Conservation (phyloP, 352 stramenopile species). For the Peronospora farinosa region DNA sequence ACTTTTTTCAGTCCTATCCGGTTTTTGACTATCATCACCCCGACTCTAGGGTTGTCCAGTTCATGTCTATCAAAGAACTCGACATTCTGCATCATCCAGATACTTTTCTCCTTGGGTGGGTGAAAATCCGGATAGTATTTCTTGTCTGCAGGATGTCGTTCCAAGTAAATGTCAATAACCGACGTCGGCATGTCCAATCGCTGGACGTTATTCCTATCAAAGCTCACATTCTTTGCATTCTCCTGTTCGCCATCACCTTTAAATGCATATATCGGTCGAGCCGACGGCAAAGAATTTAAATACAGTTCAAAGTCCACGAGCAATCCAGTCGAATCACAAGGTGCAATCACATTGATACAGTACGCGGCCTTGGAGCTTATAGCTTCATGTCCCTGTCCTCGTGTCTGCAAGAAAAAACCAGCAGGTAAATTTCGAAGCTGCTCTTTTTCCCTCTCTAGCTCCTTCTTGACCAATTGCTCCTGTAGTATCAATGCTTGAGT, state of each 20-base stretch:
- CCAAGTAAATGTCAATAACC: conserved; percentile 75
- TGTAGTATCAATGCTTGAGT: conserved; percentile 6
- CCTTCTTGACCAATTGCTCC: conserved; percentile 4
- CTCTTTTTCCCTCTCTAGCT: conserved; percentile 22
- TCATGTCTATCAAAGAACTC: conserved; percentile 82
- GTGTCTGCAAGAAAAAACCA: conserved; percentile 66
- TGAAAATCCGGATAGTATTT: conserved; percentile 64
- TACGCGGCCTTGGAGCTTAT: conserved; percentile 53
- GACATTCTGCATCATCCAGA: conserved; percentile 85
- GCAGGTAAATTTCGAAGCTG: conserved; percentile 30
- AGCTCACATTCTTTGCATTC: conserved; percentile 9
- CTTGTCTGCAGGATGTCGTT: conserved; percentile 60
- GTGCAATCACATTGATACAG: conserved; percentile 73
- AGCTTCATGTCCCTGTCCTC: conserved; percentile 64
- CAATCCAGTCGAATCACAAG: conserved; percentile 50
- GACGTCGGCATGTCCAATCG: conserved; percentile 51
- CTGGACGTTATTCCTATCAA: conserved; percentile 9
- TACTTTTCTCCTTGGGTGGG: conserved; percentile 54
- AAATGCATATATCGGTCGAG: conserved; percentile 48
- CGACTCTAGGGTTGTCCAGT: conserved; percentile 54
- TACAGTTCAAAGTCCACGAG: conserved; percentile 72
- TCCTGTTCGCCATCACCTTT: conserved; percentile 28
- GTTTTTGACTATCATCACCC: conserved; percentile 83
- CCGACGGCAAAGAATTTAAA: conserved; percentile 59
- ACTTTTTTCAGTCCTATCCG: conserved; percentile 75